Evolutionary conservation across 1,139 yeast genomes (phyloP), one percentile per base, ranked within the genome.

Genomic region (Saccharomyces hybrid): DNA sequence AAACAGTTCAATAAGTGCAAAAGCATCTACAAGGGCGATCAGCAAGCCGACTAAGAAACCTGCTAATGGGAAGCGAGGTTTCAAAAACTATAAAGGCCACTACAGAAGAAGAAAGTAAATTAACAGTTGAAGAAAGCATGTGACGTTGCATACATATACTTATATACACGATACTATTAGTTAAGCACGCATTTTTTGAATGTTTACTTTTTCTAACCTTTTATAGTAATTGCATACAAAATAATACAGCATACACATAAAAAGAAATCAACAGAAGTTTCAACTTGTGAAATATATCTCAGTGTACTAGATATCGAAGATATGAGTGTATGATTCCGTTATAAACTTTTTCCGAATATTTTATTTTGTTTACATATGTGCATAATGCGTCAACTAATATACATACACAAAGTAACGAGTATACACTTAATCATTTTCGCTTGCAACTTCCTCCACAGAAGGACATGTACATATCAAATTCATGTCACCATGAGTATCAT

Each of bases 401-500:
- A 42, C 47, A 46, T 46, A 13, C 32, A 25, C 23, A 46, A 11
- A 28, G 26, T 20, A 20, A 46, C 29, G 29, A 20, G 20, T 23
- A 26, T 46, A 46, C 11, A 28, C 20, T n/a, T 13, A 46, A 46
- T 46, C 7, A 20, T 14, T 11, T 20, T 42, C 47, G 8, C 27
- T 25, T 8, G 50, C 42, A 9, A 38, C 23, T 41, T 83, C 88
- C 66, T 85, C 91, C 42, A 86, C 93, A 9, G 85, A 76, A 47
- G 93, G 93, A 74, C 99, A 93, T 31, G 96, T 90, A 75, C 99
- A 93, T 74, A 91, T 78, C 73, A 93, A 78, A 74, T 93, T 85
- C 79, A 86, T 76, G 71, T 93, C 99, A 61, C 99, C 99, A 66
- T 85, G 91, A 8, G 95, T 85, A 69, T 93, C 99, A 70, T 93